Base-by-base conservation (phyloP, 2,329 filamentous ascomycete genomes). In the Elsinoe ampelina region DNA sequence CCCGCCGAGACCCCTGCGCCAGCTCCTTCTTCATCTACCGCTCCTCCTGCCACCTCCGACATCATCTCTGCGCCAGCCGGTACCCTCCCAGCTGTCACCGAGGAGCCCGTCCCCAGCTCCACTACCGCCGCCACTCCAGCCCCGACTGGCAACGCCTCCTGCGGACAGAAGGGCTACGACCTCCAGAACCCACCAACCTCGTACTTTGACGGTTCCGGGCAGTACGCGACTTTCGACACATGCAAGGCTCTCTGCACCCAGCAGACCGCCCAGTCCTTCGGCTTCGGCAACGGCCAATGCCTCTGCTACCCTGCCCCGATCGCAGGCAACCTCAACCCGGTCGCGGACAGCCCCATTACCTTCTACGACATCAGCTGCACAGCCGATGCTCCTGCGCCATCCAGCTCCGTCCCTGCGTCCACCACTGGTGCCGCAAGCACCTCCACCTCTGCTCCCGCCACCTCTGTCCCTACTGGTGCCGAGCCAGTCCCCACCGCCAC, bases 311-410 rank as follows among this genome's bases (percentile, higher is more conserved):
- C 52, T 19, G 52, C 52, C 17, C 52, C 52, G 2, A 19, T 55
- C 36, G 38, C 36, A 32, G 52, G 52, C 17, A 55, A 55, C 52
- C n/a, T 55, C 22, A 55, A 42, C 36, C 52, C 52, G 8, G 52
- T 42, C 26, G 36, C 52, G 20, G 36, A 42, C 13, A 55, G 52
- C 52, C 52, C 52, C 13, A 55, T 42, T 20, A 45, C 39, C 20
- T 55, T 55, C 52, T 55, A 55, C 22, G 52, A 55, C 26, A 55
- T 55, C n/a, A 22, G 36, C 38, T 55, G 52, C 52, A 42, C 52
- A 13, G 52, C 52, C 42, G 36, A 42, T 34, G 52, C 52, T 43
- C 36, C 39, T 13, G 39, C 35, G 30, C 36, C 36, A 4, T 39
- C 52, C 15, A 19, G 17, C 36, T 36, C 48, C 19, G 32, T 15